Evolutionary conservation across 495 filamentous ascomycete species (phyloP), one percentile per base, ranked within the genome.

Genomic region (Penicillium bialowiezense): DNA sequence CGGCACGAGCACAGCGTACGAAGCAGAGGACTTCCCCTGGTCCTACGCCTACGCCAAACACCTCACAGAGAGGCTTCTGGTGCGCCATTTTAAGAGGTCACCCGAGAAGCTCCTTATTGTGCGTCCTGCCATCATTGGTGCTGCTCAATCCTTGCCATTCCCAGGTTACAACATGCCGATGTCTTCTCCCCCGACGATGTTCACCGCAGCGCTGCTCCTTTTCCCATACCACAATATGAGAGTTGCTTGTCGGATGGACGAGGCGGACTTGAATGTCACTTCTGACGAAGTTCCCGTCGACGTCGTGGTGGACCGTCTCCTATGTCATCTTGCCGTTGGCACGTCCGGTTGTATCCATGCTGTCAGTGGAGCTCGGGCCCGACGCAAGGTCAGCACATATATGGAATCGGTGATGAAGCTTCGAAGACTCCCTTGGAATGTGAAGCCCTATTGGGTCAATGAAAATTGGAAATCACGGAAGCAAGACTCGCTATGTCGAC

Each of bases 241-340:
- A 21, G 21, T 39, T n/a, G 36, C 36, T 0, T 41, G 41, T 1
- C 9, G 29, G 10, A 15, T 23, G 10, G 5, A 29, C 3, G 2
- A 54, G 6, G 51, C 55, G 1, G 31, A 41, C 1, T 2, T 8
- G 0, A 26, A 57, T 1, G 34, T 41, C n/a, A 50, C 40, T 2
- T 13, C 37, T 9, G 56, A 63, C 28, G 56, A 59, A 39, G 53
- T 63, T 1, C 60, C 60, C 9, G 56, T 63, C 1, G 60, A 63
- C 29, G 48, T 59, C 0, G 60, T 59, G 2, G 56, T 42, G 1
- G 56, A 59, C 13, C 44, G 53, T 15, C 37, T 54, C 1, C 41
- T 59, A 0, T 37, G 24, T 2, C 60, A 63, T 38, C 44, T 63
- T 6, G 53, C 50, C n/a, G 6, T n/a, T 3, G 48, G 51, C 3